phyloP scores from a whole-genome alignment of 371 early-diverging fungal species.

The Rhizomucor miehei region DNA sequence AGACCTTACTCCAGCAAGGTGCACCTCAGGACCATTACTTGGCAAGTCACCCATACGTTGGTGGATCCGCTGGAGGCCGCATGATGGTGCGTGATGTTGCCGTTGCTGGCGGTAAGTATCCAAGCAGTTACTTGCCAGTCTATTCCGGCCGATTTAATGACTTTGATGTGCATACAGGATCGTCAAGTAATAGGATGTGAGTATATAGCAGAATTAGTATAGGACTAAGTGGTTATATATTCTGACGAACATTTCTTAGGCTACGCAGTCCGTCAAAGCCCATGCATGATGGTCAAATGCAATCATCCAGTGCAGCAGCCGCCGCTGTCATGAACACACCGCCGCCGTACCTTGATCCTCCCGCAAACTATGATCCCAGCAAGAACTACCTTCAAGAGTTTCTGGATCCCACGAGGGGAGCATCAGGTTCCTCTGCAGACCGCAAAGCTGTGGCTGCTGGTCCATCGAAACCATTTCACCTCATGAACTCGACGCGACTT shows the following conservation, averaged over 20 bases:
- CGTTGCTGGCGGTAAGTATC: slow-evolving; percentile 31
- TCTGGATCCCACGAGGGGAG: slow-evolving; percentile 8
- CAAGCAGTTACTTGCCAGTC: slow-evolving; percentile 12
- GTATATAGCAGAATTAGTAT: no score
- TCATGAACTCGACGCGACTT: slow-evolving; percentile 29
- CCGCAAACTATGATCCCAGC: slow-evolving; percentile 4
- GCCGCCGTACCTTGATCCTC: background rate
- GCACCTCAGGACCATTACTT: slow-evolving; percentile 27
- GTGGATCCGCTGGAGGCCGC: slow-evolving; percentile 30
- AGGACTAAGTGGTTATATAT: no score
- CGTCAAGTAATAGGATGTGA: slow-evolving; percentile 29
- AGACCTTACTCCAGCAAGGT: slow-evolving; percentile 10
- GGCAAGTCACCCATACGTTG: slow-evolving; percentile 25
- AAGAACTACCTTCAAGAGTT: slow-evolving; percentile 8
- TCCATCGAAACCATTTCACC: slow-evolving; percentile 34
- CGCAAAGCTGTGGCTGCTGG: slow-evolving; percentile 11
- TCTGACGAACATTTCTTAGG: slow-evolving; percentile 15
- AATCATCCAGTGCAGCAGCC: background rate
- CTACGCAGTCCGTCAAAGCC: slow-evolving; percentile 38
- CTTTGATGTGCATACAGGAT: background rate
- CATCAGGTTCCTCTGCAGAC: slow-evolving; percentile 3
- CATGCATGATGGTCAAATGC: slow-evolving; percentile 9
- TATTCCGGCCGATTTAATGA: slow-evolving; percentile 2
- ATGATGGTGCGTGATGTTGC: slow-evolving; percentile 34
- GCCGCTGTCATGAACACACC: slow-evolving; percentile 7